Evolutionary conservation across 1,284 basidiomycete genomes (phyloP).

Genomic region (Trichosporon asahii): DNA sequence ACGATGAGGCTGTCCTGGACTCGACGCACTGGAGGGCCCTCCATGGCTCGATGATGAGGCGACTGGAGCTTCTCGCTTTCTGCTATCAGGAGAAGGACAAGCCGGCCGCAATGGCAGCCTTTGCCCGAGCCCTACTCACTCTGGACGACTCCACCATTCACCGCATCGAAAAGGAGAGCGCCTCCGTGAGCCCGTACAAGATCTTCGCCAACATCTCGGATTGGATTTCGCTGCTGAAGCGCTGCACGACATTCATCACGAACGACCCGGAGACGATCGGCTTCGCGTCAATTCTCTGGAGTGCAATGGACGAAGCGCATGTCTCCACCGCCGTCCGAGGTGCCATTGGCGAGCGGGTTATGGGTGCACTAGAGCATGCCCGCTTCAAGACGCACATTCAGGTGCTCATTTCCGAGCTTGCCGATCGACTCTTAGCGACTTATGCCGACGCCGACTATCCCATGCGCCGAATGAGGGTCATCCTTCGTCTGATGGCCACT

Average conservation of each 20-base stretch:
- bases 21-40: not conserved
- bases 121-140: constrained; percentile 20
- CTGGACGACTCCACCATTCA: constrained; percentile 1
- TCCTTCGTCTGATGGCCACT: constrained; percentile 19
- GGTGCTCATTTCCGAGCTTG: constrained; percentile 27
- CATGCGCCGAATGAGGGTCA: constrained; percentile 31
- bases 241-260: constrained; percentile 18
- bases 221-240: constrained; percentile 19
- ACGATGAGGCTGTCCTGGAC: constrained; percentile 14
- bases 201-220: constrained; percentile 21
- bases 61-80: constrained; percentile 74
- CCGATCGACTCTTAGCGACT: constrained; percentile 28
- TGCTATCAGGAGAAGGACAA: constrained; percentile 68
- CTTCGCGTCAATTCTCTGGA: constrained; percentile 10
- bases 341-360: constrained; percentile 32
- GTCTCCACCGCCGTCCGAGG: constrained; percentile 17
- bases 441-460: constrained; percentile 38
- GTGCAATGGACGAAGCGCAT: constrained; percentile 4
- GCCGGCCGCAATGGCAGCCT: constrained; percentile 27
- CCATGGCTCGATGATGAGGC: constrained; percentile 42
- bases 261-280: constrained; percentile 15
- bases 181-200: not conserved
- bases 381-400: constrained; percentile 32
- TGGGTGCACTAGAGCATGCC: constrained; percentile 27
- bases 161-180: constrained; percentile 11